These are phyloP conservation scores for Allantophomopsis cytisporea DNA, from an alignment of 2,329 filamentous ascomycete species.

Conservation along the genomic window DNA sequence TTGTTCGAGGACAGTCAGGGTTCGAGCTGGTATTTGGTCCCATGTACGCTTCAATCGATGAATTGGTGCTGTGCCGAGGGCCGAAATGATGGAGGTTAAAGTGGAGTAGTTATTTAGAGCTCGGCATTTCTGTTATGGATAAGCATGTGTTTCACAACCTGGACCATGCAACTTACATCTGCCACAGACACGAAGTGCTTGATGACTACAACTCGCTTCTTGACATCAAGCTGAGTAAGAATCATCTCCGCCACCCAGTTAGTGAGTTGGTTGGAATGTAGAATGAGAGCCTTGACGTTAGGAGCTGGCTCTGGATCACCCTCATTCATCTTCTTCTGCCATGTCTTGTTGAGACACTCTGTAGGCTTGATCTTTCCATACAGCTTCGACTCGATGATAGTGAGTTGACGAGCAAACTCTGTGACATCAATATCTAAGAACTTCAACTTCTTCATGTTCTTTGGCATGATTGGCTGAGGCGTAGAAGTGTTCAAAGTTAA, in stretches of 20 bases:
- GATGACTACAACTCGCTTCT: conserved; percentile 92
- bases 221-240: conserved; percentile 82
- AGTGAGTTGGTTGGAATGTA: conserved; percentile 96
- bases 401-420: conserved; percentile 94
- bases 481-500: conserved; percentile 74
- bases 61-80: conserved; percentile 86
- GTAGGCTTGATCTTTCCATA: conserved; percentile 94
- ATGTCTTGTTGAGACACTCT: conserved; percentile 96
- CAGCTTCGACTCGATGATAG: conserved; percentile 87
- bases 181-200: conserved; percentile 96
- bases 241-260: conserved; percentile 99
- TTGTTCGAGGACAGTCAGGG: conserved; percentile 65
- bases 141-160: conserved; percentile 9
- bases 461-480: conserved; percentile 82
- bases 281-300: conserved; percentile 90
- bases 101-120: conserved; percentile 92
- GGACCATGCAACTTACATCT: conserved; percentile 52
- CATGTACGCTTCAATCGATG: conserved; percentile 88
- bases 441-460: conserved; percentile 99
- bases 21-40: conserved; percentile 82
- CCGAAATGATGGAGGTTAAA: conserved; percentile 93
- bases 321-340: conserved; percentile 87
- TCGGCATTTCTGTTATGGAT: conserved; percentile 67
- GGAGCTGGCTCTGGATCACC: conserved; percentile 75
- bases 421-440: conserved; percentile 93